A percentile compares a stretch with the other conserved stretches of the same genome.
These are phyloP conservation scores for Corchorus olitorius DNA, from an alignment of 345 rosid genomes.

Conservation along the genomic window DNA sequence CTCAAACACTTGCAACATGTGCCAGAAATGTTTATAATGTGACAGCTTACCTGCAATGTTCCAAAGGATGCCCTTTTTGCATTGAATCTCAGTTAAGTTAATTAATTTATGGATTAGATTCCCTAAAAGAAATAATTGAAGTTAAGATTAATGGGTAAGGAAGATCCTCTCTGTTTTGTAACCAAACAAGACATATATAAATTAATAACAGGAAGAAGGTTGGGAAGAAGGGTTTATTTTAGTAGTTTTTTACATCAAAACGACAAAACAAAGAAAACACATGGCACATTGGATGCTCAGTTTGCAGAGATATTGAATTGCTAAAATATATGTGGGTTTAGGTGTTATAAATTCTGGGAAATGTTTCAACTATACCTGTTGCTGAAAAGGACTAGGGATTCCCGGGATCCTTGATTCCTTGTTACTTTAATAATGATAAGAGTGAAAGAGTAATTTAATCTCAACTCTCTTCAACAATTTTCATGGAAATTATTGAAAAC, in stretches of 20 bases:
- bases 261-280: not conserved
- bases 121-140: conserved; percentile 10
- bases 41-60: not conserved
- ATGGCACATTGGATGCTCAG: not conserved
- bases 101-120: conserved; percentile 3
- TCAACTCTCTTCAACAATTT: not conserved
- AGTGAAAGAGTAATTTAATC: not conserved
- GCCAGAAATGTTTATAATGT: not conserved
- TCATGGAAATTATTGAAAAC: conserved; percentile 6
- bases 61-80: not conserved
- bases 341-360: not conserved
- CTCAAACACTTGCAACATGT: not conserved
- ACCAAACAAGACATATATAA: not conserved
- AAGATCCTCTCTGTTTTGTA: not conserved
- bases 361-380: not conserved
- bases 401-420: not conserved
- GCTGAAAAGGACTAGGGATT: not conserved
- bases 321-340: not conserved
- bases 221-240: not conserved
- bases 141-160: not conserved
- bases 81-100: not conserved
- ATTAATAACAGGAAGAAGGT: not conserved
- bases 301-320: not conserved
- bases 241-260: not conserved
- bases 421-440: too few species aligned